Evolutionary conservation across 768 basidiomycete genomes (phyloP).

Genomic region (Tulasnella sp.): DNA sequence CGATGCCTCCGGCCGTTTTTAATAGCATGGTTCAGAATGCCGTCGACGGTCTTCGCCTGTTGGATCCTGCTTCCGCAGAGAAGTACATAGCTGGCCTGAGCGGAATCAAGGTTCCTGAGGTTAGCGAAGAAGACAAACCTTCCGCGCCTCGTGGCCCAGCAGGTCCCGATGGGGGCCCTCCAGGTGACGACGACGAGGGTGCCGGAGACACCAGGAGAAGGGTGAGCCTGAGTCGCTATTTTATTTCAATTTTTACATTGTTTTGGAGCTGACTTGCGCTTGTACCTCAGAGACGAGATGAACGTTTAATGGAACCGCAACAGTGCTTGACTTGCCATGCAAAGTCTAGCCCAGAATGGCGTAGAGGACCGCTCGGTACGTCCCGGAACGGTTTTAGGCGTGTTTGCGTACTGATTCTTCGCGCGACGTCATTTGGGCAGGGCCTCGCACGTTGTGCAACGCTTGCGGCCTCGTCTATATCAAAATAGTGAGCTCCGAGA

Average conservation of each 20-base stretch:
- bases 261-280: too few species aligned
- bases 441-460: slow-evolving; percentile 73
- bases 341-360: slow-evolving; percentile 13
- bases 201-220: slow-evolving; percentile 1
- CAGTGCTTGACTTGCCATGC: slow-evolving; percentile 11
- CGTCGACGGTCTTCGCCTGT: neutral
- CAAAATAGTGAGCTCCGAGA: slow-evolving; percentile 48
- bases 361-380: slow-evolving; percentile 10
- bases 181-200: neutral
- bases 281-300: slow-evolving; percentile 1
- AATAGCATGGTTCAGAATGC: slow-evolving; percentile 7
- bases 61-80: slow-evolving; percentile 7
- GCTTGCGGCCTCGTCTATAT: slow-evolving; percentile 80
- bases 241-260: too few species aligned
- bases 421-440: slow-evolving; percentile 23
- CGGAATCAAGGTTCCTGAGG: neutral
- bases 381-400: neutral
- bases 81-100: neutral
- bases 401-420: neutral
- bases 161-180: neutral
- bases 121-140: neutral
- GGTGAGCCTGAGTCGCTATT: slow-evolving; percentile 5
- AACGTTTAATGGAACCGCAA: slow-evolving; percentile 4
- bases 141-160: neutral
- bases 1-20: neutral